Base-by-base conservation (phyloP, 306 rosid genomes). In the Sicyos baderoa region DNA sequence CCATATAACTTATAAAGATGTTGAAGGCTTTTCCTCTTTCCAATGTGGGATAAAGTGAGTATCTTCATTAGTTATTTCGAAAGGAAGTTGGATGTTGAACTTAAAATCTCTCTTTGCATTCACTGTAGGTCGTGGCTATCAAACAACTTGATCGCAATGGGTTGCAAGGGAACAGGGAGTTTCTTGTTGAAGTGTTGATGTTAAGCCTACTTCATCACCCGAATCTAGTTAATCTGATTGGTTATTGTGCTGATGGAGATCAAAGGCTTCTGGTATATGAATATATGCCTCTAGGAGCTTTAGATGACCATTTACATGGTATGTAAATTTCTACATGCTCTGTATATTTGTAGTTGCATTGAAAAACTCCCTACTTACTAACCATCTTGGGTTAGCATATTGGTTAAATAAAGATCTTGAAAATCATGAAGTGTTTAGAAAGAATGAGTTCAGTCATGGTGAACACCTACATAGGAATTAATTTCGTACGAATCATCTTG, bases 161-260 rank as follows among this genome's bases (percentile, higher is more conserved):
- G 57, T 77, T 86, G 70, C 98, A 93, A 82, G 97, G 98, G 77
- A 93, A 89, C 82, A 83, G 95, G 79, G 96, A 89, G 65, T 92
- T 92, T 79, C 96, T 89, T 18, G 91, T 89, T 54, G 98, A 92
- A 78, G 95, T 92, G 70, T 85, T 92, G 84, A 89, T 89, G 96
- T 68, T 89, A 79, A 89, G 98, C 80, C 86, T 89, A 54, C 93
- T 88, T 78, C 98, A 92, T 80, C 98, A 92, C 79, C 83, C 91
- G 53, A 89, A 92, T 83, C 95, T 92, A 62, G 98, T 89, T 75
- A 89, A 89, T 77, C 88, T 92, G 27, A 86, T 84, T 62, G 98
- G 98, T 68, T 92, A 92, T 78, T 92, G 98, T 77, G 96, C 91
- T 75, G 98, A 89, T 76, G 98, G 96, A 74, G 96, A 89, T 84